A percentile compares a stretch with the other conserved stretches of the same genome.
phyloP scores from a whole-genome alignment of 2,329 filamentous ascomycete species.

The Neocatenulostroma microsporum region DNA sequence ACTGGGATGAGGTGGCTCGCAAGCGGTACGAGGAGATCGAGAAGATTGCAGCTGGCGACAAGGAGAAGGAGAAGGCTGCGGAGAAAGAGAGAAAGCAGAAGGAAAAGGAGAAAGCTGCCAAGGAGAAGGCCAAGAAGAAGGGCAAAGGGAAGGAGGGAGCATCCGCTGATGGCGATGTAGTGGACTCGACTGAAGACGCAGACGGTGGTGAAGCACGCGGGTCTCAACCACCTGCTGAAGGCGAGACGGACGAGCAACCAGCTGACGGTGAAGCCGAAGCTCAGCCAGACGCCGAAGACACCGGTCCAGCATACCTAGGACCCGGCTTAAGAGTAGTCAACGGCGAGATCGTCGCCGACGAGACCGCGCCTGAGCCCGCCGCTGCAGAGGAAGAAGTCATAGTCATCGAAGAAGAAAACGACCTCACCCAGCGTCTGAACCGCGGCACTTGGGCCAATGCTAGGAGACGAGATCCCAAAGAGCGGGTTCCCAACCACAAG shows the following conservation, averaged over 20 bases:
- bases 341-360: constrained; percentile 64
- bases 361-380: constrained; percentile 48
- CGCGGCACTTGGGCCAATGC: constrained; percentile 61
- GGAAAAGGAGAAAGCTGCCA: no score
- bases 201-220: background rate
- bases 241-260: background rate
- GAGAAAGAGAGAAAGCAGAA: background rate
- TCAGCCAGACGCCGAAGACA: constrained; percentile 4
- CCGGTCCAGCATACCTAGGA: background rate
- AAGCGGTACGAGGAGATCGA: constrained; percentile 33
- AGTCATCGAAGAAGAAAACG: constrained; percentile 59
- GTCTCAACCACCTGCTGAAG: background rate
- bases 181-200: constrained; percentile 5
- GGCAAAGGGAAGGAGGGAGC: constrained; percentile 13
- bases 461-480: constrained; percentile 41
- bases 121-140: constrained; percentile 9
- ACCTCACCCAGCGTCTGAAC: constrained; percentile 65
- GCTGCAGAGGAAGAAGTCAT: constrained; percentile 36
- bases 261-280: background rate
- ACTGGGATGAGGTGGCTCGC: constrained; percentile 45
- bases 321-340: constrained; percentile 52
- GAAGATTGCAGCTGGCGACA: constrained; percentile 11
- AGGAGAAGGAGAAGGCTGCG: background rate
- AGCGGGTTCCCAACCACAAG: constrained; percentile 35
- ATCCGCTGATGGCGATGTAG: constrained; percentile 3